Evolutionary conservation across 129 eudicot species (phyloP).

Genomic region (Ambrosia trifida): DNA sequence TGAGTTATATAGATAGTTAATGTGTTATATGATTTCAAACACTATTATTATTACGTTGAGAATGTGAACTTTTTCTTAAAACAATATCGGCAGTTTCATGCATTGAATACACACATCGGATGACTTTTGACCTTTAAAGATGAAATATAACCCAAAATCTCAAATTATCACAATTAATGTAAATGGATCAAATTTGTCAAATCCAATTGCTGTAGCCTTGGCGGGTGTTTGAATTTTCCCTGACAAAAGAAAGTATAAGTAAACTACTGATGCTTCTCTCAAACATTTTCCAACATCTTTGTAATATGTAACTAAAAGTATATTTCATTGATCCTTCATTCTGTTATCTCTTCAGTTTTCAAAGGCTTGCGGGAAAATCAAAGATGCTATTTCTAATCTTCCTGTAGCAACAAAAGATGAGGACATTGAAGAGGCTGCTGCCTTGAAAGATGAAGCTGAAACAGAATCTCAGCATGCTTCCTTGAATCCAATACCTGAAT

Average conservation of each 20-base stretch:
- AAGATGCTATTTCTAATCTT: conserved; percentile 71
- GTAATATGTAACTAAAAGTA: background rate
- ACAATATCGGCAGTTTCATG: background rate
- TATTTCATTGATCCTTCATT: background rate
- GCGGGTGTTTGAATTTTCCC: background rate
- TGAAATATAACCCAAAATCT: background rate
- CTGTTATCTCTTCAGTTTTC: conserved; percentile 57
- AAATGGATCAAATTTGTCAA: background rate
- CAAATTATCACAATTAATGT: background rate
- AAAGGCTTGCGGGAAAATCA: conserved; percentile 79
- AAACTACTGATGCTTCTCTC: background rate
- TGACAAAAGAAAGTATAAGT: background rate
- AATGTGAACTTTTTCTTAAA: background rate
- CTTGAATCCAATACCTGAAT: conserved; percentile 32
- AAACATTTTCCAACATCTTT: background rate
- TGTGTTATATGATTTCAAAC: background rate
- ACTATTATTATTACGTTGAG: background rate
- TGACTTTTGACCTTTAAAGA: background rate
- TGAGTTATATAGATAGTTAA: background rate
- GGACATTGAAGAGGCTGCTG: conserved; percentile 85
- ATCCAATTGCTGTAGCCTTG: background rate
- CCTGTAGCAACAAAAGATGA: conserved; percentile 84
- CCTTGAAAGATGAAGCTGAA: conserved; percentile 55
- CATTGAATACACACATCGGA: background rate
- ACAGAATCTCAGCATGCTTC: conserved; percentile 34